These are phyloP conservation scores for Magnolia sinica DNA, from an alignment of 164 flowering plant species.

Conservation along the genomic window DNA sequence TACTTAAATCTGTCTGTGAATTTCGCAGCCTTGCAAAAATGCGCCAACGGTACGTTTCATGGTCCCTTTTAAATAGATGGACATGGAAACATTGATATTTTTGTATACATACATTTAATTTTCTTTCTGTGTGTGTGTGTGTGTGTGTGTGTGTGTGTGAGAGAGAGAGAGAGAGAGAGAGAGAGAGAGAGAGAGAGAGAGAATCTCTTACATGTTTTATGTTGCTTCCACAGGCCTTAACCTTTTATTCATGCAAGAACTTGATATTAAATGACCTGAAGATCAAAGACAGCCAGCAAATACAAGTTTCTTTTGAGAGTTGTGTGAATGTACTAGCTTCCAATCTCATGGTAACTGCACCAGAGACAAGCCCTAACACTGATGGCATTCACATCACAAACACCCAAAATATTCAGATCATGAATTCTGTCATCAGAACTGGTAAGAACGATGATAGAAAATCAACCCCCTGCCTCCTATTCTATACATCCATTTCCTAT, in stretches of 20 bases:
- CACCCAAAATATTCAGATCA: conserved; percentile 40
- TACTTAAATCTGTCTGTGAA: conserved; percentile 8
- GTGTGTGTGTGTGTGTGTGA: too few species aligned
- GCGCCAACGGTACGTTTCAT: conserved; percentile 78
- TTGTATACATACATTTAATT: not conserved
- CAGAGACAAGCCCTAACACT: conserved; percentile 72
- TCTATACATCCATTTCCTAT: not conserved
- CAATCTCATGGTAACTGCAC: conserved; percentile 41
- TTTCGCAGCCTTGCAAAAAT: conserved; percentile 67
- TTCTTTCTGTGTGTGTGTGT: too few species aligned
- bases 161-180: not conserved
- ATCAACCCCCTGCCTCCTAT: not conserved
- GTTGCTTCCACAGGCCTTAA: conserved; percentile 5
- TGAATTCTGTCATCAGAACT: conserved; percentile 42
- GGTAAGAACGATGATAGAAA: conserved; percentile 29
- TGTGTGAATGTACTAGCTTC: conserved; percentile 42
- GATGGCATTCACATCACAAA: conserved; percentile 73
- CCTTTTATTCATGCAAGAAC: conserved; percentile 6
- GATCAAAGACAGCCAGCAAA: conserved; percentile 63
- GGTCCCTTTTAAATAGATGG: not conserved
- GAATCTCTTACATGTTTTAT: not conserved
- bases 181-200: not conserved
- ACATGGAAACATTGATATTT: not conserved
- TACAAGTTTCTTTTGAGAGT: conserved; percentile 53
- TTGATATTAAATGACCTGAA: conserved; percentile 5